Percentiles rank a stretch among this genome's conserved stretches.
phyloP scores from a whole-genome alignment of 805 yeast species.

The Hanseniaspora nectarophila region DNA sequence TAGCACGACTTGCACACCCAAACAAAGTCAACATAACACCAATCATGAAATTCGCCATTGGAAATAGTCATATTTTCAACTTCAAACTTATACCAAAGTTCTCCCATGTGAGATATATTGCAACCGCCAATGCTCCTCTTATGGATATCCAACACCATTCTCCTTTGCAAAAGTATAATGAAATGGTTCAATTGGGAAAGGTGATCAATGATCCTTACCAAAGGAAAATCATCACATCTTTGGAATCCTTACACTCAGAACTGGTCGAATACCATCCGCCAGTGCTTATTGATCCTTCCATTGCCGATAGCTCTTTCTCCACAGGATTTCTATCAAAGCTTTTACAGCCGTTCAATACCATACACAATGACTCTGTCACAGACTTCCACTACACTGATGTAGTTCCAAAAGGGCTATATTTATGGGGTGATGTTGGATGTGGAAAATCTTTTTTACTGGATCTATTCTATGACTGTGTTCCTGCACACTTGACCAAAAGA shows the following conservation, averaged over 20 bases:
- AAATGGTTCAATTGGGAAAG: constrained; percentile 37
- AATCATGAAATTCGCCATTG: neutral
- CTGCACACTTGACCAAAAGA: constrained; percentile 59
- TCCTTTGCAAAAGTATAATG: constrained; percentile 43
- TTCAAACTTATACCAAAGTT: neutral
- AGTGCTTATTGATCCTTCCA: constrained; percentile 30
- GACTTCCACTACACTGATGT: constrained; percentile 24
- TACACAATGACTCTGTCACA: constrained; percentile 14
- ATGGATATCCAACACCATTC: constrained; percentile 20
- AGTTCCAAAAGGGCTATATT: constrained; percentile 72
- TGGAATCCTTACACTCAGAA: constrained; percentile 48
- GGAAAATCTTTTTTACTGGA: constrained; percentile 99
- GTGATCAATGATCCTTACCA: constrained; percentile 71
- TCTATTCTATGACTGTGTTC: constrained; percentile 75
- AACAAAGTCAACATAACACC: neutral
- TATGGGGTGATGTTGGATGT: constrained; percentile 96
- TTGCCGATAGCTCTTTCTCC: neutral
- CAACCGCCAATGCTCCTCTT: neutral
- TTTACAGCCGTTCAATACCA: constrained; percentile 15
- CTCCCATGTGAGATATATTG: neutral
- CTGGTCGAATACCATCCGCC: constrained; percentile 54
- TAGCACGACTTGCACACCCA: no score
- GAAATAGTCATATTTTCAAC: neutral
- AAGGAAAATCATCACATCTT: constrained; percentile 51
- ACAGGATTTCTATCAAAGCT: constrained; percentile 9